These are phyloP conservation scores for Pilobolus umbonatus DNA, from an alignment of 192 early-diverging fungal genomes.

Conservation along the genomic window DNA sequence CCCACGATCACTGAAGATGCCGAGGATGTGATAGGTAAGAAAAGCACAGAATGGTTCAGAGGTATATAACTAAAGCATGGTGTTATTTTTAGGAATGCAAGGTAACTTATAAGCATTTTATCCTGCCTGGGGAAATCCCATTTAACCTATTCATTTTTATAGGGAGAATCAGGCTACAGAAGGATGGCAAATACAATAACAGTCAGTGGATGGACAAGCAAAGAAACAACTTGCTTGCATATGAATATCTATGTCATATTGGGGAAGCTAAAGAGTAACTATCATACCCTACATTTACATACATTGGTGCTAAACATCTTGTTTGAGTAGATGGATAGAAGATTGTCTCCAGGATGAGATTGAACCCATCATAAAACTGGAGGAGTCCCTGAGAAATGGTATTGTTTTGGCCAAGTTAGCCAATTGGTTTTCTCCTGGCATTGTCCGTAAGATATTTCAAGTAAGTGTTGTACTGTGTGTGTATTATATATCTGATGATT, in stretches of 20 bases:
- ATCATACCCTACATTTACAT: background rate
- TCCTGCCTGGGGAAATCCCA: background rate
- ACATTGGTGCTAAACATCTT: background rate
- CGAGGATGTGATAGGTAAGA: conserved; percentile 38
- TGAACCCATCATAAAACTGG: conserved; percentile 70
- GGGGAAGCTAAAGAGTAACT: conserved; percentile 96
- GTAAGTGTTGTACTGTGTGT: background rate
- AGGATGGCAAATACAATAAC: conserved; percentile 3
- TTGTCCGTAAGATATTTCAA: conserved; percentile 33
- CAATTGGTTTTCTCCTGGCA: conserved; percentile 72
- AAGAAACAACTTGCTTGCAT: conserved; percentile 90
- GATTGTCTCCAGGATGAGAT: conserved; percentile 82
- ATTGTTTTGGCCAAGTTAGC: conserved; percentile 89
- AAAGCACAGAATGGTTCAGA: background rate
- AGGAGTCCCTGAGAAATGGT: conserved; percentile 90
- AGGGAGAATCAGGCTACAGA: conserved; percentile 25
- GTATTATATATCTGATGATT: background rate
- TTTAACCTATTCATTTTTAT: background rate
- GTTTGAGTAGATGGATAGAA: conserved; percentile 81
- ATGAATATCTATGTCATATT: conserved; percentile 98
- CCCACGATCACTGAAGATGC: conserved; percentile 43
- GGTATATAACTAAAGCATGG: background rate
- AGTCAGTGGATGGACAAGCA: conserved; percentile 58
- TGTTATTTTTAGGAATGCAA: conserved; percentile 20
- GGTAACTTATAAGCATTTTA: conserved; percentile 6